A percentile compares a stretch with the other conserved stretches of the same genome.
Evolutionary conservation across 2,329 filamentous ascomycete genomes (phyloP).

Genomic region (Neonectria faginata): DNA sequence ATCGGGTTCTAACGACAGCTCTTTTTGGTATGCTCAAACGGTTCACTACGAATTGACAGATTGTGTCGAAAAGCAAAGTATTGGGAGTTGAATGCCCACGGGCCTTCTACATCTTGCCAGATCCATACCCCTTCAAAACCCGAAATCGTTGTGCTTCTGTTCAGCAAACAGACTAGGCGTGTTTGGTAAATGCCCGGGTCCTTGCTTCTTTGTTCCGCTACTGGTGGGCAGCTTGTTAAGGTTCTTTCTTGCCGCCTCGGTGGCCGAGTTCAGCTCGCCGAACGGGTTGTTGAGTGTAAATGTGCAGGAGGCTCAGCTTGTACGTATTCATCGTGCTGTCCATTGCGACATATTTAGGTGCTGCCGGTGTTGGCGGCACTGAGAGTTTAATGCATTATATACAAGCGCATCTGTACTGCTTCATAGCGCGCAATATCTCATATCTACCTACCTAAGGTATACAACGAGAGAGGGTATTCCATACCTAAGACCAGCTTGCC

Average conservation of each 20-base stretch:
- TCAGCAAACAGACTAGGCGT: too few species aligned
- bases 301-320: constrained; percentile 8
- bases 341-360: neutral
- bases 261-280: neutral
- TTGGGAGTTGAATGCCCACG: neutral
- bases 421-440: neutral
- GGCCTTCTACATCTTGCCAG: neutral
- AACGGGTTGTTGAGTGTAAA: neutral
- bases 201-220: neutral
- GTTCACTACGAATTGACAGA: too few species aligned
- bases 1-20: too few species aligned
- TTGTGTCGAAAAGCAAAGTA: neutral
- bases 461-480: neutral
- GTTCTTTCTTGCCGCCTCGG: constrained; percentile 1
- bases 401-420: neutral
- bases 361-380: neutral
- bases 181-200: too few species aligned
- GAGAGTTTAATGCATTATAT: neutral
- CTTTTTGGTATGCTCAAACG: too few species aligned
- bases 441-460: neutral
- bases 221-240: neutral
- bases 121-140: neutral
- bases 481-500: neutral
- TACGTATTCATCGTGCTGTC: neutral
- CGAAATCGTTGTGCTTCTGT: neutral